These are phyloP conservation scores for Fusarium coicis DNA, from an alignment of 2,329 filamentous ascomycete species.

Conservation along the genomic window DNA sequence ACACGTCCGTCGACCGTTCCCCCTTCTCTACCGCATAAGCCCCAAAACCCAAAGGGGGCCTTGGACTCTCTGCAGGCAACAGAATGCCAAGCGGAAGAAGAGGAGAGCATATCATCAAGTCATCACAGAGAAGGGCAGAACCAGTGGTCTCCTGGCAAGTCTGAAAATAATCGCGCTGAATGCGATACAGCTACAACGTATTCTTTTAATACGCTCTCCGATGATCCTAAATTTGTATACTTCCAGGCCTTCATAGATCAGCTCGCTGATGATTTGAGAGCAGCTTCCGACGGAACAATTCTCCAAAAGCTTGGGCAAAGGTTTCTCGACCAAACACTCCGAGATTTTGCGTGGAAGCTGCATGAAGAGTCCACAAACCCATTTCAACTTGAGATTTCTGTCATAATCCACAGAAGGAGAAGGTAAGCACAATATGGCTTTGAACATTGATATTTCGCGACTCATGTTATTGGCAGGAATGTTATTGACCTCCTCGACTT, in stretches of 20 bases:
- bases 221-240: background rate
- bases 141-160: fast-evolving
- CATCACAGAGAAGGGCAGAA: background rate
- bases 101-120: fast-evolving
- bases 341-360: conserved; percentile 7
- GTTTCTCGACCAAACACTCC: background rate
- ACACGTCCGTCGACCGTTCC: background rate
- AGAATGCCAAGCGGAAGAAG: fast-evolving
- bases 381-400: background rate
- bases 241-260: background rate
- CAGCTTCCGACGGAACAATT: fast-evolving
- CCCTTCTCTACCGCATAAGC: fast-evolving
- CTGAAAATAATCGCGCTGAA: fast-evolving
- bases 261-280: background rate
- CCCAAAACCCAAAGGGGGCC: fast-evolving
- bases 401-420: background rate
- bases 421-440: background rate
- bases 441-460: fast-evolving
- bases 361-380: background rate
- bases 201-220: background rate
- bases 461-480: background rate
- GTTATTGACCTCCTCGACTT: background rate
- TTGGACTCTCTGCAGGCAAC: fast-evolving
- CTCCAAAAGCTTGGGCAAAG: background rate
- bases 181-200: background rate